Conservation (phyloP, 169 alveolate species). For the Cryptosporidium xiaoi region DNA sequence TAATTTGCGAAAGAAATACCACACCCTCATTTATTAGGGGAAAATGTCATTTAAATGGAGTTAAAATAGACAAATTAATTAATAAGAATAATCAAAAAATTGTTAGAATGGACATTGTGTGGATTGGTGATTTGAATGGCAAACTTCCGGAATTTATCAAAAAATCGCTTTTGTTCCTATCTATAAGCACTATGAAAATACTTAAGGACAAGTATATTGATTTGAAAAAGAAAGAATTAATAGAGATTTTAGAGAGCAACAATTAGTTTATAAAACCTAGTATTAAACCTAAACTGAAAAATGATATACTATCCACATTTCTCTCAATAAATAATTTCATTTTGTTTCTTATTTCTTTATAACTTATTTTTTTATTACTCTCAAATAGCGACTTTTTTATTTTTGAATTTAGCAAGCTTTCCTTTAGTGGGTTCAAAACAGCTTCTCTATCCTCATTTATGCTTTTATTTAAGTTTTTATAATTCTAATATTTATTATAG, state of each 20-base stretch:
- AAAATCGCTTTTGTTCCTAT: constrained; percentile 26
- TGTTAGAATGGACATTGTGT: constrained; percentile 47
- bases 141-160: constrained; percentile 64
- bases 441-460: constrained; percentile 28
- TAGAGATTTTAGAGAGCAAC: constrained; percentile 2
- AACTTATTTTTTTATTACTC: constrained; percentile 5
- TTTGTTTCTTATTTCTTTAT: constrained; percentile 36
- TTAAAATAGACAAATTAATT: constrained; percentile 24
- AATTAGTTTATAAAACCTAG: constrained; percentile 34
- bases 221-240: constrained; percentile 38
- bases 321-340: constrained; percentile 31
- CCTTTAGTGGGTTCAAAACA: constrained; percentile 50
- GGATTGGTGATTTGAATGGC: constrained; percentile 73
- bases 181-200: constrained; percentile 64
- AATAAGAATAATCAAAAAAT: constrained; percentile 4
- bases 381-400: constrained; percentile 41
- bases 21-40: constrained; percentile 32
- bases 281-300: constrained; percentile 50
- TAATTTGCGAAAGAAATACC: constrained; percentile 14
- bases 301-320: constrained; percentile 28
- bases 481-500: neutral
- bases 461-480: constrained; percentile 5
- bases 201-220: constrained; percentile 50
- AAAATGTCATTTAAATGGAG: constrained; percentile 60
- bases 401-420: constrained; percentile 23